These are phyloP conservation scores for Fusarium anthophilum DNA, from an alignment of 2,329 filamentous ascomycete genomes.

Conservation along the genomic window DNA sequence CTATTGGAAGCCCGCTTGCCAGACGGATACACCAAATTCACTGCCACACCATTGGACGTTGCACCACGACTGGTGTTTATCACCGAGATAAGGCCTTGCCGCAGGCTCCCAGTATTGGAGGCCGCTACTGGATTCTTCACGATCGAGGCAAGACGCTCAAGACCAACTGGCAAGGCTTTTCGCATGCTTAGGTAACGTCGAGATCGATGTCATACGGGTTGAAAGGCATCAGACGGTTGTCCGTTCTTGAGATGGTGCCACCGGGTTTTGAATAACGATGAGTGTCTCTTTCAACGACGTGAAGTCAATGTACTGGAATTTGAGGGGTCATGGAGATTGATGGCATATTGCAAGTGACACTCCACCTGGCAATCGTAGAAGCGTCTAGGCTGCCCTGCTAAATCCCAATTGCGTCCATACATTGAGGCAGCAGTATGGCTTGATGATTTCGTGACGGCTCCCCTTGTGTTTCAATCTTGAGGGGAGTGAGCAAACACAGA, in stretches of 20 bases:
- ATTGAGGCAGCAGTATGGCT: neutral
- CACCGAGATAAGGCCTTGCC: constrained; percentile 1
- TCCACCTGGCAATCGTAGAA: neutral
- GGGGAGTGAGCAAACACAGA: rapidly evolving
- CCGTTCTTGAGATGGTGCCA: neutral
- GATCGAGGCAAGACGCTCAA: neutral
- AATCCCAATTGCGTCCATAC: rapidly evolving
- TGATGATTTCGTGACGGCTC: neutral
- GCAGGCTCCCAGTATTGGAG: neutral
- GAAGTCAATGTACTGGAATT: rapidly evolving
- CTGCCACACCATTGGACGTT: neutral
- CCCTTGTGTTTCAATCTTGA: rapidly evolving
- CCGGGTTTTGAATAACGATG: rapidly evolving
- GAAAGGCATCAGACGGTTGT: neutral
- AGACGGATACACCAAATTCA: neutral
- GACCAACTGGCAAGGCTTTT: neutral
- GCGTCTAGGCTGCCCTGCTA: neutral
- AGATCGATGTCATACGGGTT: neutral
- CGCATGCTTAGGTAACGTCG: neutral
- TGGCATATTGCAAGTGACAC: neutral
- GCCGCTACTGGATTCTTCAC: neutral
- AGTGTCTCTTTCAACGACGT: rapidly evolving
- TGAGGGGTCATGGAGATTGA: neutral
- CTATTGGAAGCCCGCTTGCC: neutral
- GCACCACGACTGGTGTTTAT: neutral